Conservation (phyloP, 2,329 filamentous ascomycete species). For the Fonsecaea erecta region DNA sequence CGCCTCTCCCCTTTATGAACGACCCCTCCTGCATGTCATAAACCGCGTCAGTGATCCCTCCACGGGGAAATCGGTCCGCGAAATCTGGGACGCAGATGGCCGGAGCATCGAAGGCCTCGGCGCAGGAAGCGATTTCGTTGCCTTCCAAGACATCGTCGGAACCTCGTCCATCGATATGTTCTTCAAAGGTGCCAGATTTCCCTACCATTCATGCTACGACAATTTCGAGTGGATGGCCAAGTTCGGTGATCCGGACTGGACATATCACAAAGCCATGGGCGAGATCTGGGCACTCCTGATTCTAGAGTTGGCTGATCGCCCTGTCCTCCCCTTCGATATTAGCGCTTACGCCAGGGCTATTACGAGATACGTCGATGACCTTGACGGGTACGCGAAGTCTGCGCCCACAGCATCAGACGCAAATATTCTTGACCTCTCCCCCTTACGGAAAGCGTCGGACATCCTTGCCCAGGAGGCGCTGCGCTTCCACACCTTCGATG, state of each 20-base stretch:
- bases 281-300: slow-evolving; percentile 82
- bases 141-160: slow-evolving; percentile 90
- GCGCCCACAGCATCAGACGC: slow-evolving; percentile 42
- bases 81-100: slow-evolving; percentile 73
- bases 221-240: slow-evolving; percentile 83
- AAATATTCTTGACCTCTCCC: slow-evolving; percentile 57
- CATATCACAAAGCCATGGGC: slow-evolving; percentile 77
- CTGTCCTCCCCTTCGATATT: slow-evolving; percentile 82
- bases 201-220: slow-evolving; percentile 85
- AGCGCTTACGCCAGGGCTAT: slow-evolving; percentile 71
- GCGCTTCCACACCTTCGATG: slow-evolving; percentile 75
- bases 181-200: slow-evolving; percentile 70
- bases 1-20: slow-evolving; percentile 79
- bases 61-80: slow-evolving; percentile 63
- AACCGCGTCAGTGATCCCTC: slow-evolving; percentile 74
- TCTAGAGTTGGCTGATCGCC: slow-evolving; percentile 80
- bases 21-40: slow-evolving; percentile 72
- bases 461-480: slow-evolving; percentile 64
- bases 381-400: slow-evolving; percentile 68
- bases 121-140: slow-evolving; percentile 79
- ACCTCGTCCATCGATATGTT: slow-evolving; percentile 84
- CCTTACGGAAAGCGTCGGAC: slow-evolving; percentile 66
- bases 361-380: slow-evolving; percentile 65
- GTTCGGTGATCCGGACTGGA: slow-evolving; percentile 79
- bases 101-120: slow-evolving; percentile 70